phyloP scores from a whole-genome alignment of 2,329 filamentous ascomycete species.

The Alternaria alternata region DNA sequence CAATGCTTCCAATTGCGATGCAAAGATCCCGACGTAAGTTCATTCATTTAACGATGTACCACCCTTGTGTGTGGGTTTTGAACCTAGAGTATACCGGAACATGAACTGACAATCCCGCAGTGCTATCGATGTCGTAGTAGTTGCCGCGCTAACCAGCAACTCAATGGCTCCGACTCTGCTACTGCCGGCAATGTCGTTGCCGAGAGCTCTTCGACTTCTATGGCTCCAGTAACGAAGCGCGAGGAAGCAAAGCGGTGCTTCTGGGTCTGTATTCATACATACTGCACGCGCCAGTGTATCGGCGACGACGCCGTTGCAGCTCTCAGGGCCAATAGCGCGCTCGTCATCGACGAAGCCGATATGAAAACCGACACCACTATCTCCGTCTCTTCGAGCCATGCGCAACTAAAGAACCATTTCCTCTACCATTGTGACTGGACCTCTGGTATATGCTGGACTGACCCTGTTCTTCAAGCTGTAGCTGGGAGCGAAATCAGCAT shows the following conservation, averaged over 20 bases:
- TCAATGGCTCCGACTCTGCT: background rate
- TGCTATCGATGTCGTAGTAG: background rate
- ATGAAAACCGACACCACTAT: constrained; percentile 1
- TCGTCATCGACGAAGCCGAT: constrained; percentile 8
- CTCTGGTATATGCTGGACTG: background rate
- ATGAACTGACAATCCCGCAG: constrained; percentile 1
- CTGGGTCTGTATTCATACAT: constrained; percentile 2
- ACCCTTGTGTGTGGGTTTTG: background rate
- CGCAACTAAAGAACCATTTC: constrained; percentile 1
- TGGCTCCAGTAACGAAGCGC: background rate
- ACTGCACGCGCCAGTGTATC: background rate
- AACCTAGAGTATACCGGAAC: background rate
- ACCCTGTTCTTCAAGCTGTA: background rate
- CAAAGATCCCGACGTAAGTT: constrained; percentile 2
- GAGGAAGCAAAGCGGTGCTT: background rate
- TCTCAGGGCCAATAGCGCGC: background rate
- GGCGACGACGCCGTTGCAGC: background rate
- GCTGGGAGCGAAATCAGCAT: background rate
- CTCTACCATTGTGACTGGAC: background rate
- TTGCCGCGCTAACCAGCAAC: background rate
- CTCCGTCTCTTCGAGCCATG: background rate
- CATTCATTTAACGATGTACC: background rate
- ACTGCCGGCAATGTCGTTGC: background rate
- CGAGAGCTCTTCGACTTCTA: background rate
- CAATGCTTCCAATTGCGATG: background rate